Evolutionary conservation across 495 filamentous ascomycete genomes (phyloP), one percentile per base, ranked within the genome.

Genomic region (Bacidia rubella): DNA sequence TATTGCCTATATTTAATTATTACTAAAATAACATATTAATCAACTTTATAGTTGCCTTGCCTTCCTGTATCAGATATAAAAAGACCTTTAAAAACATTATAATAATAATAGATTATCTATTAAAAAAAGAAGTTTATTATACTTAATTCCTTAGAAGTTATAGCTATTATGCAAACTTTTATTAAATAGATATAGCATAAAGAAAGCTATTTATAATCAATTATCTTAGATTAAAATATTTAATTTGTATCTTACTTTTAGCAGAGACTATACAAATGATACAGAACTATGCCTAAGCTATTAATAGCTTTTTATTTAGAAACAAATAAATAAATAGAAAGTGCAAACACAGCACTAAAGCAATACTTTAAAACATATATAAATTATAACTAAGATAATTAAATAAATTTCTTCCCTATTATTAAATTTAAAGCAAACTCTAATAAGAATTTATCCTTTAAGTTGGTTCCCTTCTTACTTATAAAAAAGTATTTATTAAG

Each of bases 351-450:
- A 9, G 25, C 24, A 12, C 19, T 55, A 29, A 43, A 55, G 32
- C 45, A 55, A 22, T 55, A 55, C 23, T 12, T 55, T 51, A 10
- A 17, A 39, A 3, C 44, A 4, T 55, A 32, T 43, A 44, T 32
- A 29, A 55, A 55, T 17, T 55, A 43, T 51, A 20, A 45, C 11
- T 51, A 55, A 38, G 22, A 35, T 51, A 51, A 51, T 22, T 55
- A 51, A 44, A 44, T 44, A 9, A 44, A 44, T 19, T 44, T 7
- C 21, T 22, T 44, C 7, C 41, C 17, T 9, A 44, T 44, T 19
- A 22, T 44, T 9, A 44, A 44, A 9, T 22, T 44, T 44, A 44
- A 44, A 44, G 15, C 15, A 9, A 44, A 17, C 41, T 44, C 9
- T 7, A 9, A 44, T 44, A 44, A 9, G 5, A 44, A 19, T 19